phyloP scores from a whole-genome alignment of 106 monocot species.

The Amphibolis antarctica region DNA sequence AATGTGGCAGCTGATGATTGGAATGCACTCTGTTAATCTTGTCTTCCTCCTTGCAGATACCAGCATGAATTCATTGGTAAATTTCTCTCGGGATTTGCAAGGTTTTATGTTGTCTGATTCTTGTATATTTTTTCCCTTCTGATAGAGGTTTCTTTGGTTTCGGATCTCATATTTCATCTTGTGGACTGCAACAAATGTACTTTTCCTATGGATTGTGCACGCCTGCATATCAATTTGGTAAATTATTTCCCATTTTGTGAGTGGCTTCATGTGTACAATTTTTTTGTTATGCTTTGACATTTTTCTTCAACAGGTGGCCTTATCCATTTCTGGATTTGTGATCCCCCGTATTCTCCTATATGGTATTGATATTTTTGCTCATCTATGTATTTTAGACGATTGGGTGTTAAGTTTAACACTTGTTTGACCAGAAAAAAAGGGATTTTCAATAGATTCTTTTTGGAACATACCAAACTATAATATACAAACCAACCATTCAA shows the following conservation, averaged over 20 bases:
- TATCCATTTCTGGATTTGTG: constrained; percentile 1
- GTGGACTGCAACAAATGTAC: constrained; percentile 56
- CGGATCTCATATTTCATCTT: constrained; percentile 69
- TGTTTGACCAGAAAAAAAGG: too few relatives aligned
- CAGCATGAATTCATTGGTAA: constrained; percentile 60
- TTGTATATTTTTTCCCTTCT: neutral
- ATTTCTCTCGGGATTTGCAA: neutral
- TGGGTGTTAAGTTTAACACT: too few relatives aligned
- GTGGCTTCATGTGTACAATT: too few relatives aligned
- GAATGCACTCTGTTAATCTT: constrained; percentile 72
- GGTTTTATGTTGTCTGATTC: neutral
- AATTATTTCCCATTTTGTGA: neutral
- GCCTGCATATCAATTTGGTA: constrained; percentile 53
- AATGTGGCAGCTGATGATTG: constrained; percentile 41
- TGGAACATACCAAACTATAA: too few relatives aligned
- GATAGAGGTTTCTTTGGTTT: constrained; percentile 70
- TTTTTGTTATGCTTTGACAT: neutral
- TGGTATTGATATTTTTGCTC: neutral
- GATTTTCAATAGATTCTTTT: too few relatives aligned
- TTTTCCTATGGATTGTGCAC: constrained; percentile 74
- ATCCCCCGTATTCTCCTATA: constrained; percentile 1
- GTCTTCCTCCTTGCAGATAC: constrained; percentile 57
- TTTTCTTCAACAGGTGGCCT: constrained; percentile 7
- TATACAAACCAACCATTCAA: too few relatives aligned
- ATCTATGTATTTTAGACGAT: too few relatives aligned